Evolutionary conservation across 805 yeast species (phyloP).

Genomic region (Candida incommunis): DNA sequence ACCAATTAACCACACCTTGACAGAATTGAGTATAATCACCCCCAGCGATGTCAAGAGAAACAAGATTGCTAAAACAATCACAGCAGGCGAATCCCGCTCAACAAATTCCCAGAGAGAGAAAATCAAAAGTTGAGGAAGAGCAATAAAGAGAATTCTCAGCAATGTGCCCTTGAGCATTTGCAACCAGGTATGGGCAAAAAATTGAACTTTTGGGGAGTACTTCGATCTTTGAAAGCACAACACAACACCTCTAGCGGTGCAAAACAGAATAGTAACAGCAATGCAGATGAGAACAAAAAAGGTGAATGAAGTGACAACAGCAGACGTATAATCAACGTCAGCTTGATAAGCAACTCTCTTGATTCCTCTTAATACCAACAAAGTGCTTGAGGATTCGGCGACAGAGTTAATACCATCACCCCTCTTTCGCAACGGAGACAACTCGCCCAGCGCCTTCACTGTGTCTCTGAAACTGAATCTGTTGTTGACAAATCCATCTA

Average conservation of each 20-base stretch:
- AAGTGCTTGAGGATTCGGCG: conserved; percentile 18
- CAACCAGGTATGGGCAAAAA: conserved; percentile 54
- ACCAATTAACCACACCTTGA: conserved; percentile 52
- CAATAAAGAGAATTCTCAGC: conserved; percentile 67
- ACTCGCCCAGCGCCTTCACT: neutral
- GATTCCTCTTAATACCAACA: conserved; percentile 73
- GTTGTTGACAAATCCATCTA: neutral
- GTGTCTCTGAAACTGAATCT: neutral
- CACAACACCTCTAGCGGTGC: conserved; percentile 36
- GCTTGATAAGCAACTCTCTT: conserved; percentile 68
- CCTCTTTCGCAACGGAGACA: neutral
- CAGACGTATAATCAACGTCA: conserved; percentile 66
- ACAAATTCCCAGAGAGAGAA: conserved; percentile 83
- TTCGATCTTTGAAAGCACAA: conserved; percentile 16
- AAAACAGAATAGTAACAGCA: conserved; percentile 47
- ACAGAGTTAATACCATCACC: conserved; percentile 17
- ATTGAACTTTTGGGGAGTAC: conserved; percentile 31
- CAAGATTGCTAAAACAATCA: conserved; percentile 64
- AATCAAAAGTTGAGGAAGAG: conserved; percentile 67
- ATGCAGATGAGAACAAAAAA: conserved; percentile 70
- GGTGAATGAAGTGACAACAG: conserved; percentile 78
- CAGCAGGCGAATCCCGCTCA: conserved; percentile 72
- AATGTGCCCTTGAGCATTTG: conserved; percentile 68
- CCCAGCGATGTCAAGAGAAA: conserved; percentile 49
- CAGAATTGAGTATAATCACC: conserved; percentile 50